These are phyloP conservation scores for Ceratocystis papillata DNA, from an alignment of 2,329 filamentous ascomycete genomes.

Conservation along the genomic window DNA sequence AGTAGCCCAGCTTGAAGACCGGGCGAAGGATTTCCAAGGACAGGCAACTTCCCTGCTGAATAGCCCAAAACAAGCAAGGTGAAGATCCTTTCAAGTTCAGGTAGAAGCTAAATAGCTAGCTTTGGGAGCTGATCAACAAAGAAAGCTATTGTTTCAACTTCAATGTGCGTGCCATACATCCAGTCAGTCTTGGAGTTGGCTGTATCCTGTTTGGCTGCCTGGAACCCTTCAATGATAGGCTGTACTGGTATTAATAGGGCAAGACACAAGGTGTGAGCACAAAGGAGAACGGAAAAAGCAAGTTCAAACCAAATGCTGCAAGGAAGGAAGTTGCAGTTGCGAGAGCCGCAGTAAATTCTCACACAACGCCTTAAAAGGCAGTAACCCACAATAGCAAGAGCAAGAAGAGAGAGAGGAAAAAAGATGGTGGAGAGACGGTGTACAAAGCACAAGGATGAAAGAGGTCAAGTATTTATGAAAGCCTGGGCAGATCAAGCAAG, in stretches of 20 bases:
- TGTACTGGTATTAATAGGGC: not conserved
- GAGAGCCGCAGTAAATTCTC: not conserved
- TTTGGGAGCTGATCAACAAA: not conserved
- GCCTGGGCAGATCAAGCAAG: not conserved
- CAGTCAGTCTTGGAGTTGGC: not conserved
- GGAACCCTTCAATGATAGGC: not conserved
- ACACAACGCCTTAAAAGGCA: not conserved
- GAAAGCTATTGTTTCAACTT: not conserved
- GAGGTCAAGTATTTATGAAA: slow-evolving; percentile 9
- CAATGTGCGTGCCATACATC: slow-evolving; percentile 1
- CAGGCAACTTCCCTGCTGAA: slow-evolving; percentile 10
- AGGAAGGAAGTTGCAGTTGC: not conserved
- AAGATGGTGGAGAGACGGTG: not conserved
- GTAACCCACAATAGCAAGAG: not conserved
- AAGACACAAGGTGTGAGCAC: not conserved
- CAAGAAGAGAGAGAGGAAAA: not conserved
- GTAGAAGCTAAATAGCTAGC: no score
- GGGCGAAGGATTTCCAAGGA: slow-evolving; percentile 4
- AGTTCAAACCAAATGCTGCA: not conserved
- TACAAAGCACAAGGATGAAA: slow-evolving; percentile 2
- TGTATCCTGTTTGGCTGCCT: not conserved
- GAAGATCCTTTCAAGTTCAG: slow-evolving; percentile 11
- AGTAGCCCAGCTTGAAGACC: not conserved
- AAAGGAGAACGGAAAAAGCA: not conserved
- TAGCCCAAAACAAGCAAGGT: not conserved